Conservation (phyloP, 495 filamentous ascomycete genomes). For the Neurospora tetraspora region DNA sequence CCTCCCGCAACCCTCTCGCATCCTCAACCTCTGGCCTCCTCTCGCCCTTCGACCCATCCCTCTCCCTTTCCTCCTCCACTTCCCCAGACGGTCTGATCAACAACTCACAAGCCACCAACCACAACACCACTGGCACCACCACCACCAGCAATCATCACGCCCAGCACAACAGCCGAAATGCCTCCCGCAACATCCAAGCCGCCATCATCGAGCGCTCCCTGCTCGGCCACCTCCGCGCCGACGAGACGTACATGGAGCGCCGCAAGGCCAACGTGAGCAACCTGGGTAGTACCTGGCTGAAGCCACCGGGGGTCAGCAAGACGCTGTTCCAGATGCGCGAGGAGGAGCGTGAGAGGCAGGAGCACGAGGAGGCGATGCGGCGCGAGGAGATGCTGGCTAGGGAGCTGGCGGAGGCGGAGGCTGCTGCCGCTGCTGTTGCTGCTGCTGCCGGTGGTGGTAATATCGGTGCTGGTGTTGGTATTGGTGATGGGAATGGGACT, state of each 20-base stretch:
- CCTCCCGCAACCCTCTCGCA: conserved; percentile 37
- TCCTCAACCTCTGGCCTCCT: conserved; percentile 1
- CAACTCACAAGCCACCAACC: conserved; percentile 14
- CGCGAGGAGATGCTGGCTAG: conserved; percentile 63
- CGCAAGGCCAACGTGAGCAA: conserved; percentile 63
- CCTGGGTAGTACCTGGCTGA: conserved; percentile 71
- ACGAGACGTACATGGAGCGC: conserved; percentile 56
- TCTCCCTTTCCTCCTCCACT: conserved; percentile 4
- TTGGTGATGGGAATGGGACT: conserved; percentile 8
- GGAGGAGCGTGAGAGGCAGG: conserved; percentile 68
- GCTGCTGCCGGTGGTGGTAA: conserved; percentile 18
- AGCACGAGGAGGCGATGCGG: conserved; percentile 59
- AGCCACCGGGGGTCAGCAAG: conserved; percentile 64
- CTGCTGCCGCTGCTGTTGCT: conserved; percentile 29
- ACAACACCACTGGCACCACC: conserved; percentile 2
- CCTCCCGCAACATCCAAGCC: conserved; percentile 8
- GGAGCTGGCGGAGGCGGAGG: conserved; percentile 50
- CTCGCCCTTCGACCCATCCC: conserved; percentile 17
- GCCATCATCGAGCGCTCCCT: conserved; percentile 34
- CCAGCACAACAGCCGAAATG: conserved; percentile 4
- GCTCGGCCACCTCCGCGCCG: conserved; percentile 52
- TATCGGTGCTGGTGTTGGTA: not conserved
- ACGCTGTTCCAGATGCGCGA: conserved; percentile 68
- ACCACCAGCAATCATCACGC: not conserved
- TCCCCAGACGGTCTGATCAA: conserved; percentile 9